These are phyloP conservation scores for Xerocomellus dryophilus DNA, from an alignment of 768 basidiomycete genomes.

Conservation along the genomic window DNA sequence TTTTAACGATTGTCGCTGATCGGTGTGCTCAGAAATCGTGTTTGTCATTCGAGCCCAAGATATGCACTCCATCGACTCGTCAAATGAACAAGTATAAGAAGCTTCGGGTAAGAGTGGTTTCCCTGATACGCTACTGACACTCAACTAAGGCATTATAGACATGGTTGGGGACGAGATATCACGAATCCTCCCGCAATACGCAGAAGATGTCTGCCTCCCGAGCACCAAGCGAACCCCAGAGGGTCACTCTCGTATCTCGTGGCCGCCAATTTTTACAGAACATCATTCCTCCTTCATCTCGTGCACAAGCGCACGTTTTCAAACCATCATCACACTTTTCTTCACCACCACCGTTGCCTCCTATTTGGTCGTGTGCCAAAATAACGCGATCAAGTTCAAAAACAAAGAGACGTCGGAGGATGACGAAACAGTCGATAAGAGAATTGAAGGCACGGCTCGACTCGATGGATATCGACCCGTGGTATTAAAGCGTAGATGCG, in stretches of 20 bases:
- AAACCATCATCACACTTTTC: not conserved
- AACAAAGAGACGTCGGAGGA: not conserved
- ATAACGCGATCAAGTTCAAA: constrained; percentile 16
- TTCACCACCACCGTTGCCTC: not conserved
- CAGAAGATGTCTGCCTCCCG: not conserved
- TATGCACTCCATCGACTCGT: not conserved
- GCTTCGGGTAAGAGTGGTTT: constrained; percentile 3
- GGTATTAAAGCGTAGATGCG: not conserved
- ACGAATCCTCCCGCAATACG: not conserved
- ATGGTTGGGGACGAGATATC: not conserved
- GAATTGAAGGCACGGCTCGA: constrained; percentile 9
- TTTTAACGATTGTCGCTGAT: constrained; percentile 1
- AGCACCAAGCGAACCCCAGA: not conserved
- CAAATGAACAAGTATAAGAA: constrained; percentile 1
- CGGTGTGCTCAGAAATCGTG: constrained; percentile 1
- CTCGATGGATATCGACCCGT: constrained; percentile 13
- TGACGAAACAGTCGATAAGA: constrained; percentile 10
- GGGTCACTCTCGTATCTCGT: not conserved
- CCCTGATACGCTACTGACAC: not conserved
- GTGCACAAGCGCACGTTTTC: not conserved
- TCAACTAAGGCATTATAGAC: constrained; percentile 1
- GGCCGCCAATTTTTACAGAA: not conserved
- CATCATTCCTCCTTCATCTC: not conserved
- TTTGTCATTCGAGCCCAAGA: not conserved
- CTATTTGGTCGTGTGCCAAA: constrained; percentile 19